A percentile compares a stretch with the other conserved stretches of the same genome.
Evolutionary conservation across 2,329 filamentous ascomycete species (phyloP).

Genomic region (Cladosporium halotolerans): DNA sequence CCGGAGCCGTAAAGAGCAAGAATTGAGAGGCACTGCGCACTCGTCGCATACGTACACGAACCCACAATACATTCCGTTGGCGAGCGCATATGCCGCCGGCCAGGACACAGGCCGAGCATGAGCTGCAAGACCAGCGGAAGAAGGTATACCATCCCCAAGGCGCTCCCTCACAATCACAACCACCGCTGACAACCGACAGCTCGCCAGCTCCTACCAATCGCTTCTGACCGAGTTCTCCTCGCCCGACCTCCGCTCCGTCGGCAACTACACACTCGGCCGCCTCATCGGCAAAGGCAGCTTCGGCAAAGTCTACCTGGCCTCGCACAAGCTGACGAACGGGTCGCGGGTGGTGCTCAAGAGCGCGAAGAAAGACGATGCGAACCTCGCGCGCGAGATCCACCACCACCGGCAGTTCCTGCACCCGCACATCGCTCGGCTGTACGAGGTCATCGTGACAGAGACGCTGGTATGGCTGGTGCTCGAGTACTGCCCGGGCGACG

Average conservation of each 20-base stretch:
- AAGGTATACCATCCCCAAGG: slow-evolving; percentile 22
- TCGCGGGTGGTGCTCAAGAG: slow-evolving; percentile 99
- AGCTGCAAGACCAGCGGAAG: slow-evolving; percentile 30
- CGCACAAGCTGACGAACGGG: slow-evolving; percentile 96
- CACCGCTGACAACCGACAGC: slow-evolving; percentile 47
- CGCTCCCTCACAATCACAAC: background rate
- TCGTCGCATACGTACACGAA: background rate
- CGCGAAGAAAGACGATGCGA: slow-evolving; percentile 90
- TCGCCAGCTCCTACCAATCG: slow-evolving; percentile 94
- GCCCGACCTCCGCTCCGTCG: slow-evolving; percentile 83
- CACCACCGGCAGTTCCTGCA: slow-evolving; percentile 97
- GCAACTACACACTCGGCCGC: slow-evolving; percentile 86
- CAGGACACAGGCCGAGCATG: slow-evolving; percentile 30
- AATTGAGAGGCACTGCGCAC: slow-evolving; percentile 6
- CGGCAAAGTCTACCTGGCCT: slow-evolving; percentile 93
- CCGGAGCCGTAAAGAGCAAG: slow-evolving; percentile 1
- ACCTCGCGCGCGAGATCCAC: slow-evolving; percentile 94
- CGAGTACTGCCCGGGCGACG: slow-evolving; percentile 94
- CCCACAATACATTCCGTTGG: background rate
- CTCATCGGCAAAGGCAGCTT: slow-evolving; percentile 97
- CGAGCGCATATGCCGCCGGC: slow-evolving; percentile 27
- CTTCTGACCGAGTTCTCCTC: slow-evolving; percentile 94
- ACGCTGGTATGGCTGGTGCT: slow-evolving; percentile 90
- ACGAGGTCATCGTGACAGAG: slow-evolving; percentile 98
- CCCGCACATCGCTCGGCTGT: slow-evolving; percentile 90